Conservation (phyloP, 2,329 filamentous ascomycete species). For the Botrytis deweyae region DNA sequence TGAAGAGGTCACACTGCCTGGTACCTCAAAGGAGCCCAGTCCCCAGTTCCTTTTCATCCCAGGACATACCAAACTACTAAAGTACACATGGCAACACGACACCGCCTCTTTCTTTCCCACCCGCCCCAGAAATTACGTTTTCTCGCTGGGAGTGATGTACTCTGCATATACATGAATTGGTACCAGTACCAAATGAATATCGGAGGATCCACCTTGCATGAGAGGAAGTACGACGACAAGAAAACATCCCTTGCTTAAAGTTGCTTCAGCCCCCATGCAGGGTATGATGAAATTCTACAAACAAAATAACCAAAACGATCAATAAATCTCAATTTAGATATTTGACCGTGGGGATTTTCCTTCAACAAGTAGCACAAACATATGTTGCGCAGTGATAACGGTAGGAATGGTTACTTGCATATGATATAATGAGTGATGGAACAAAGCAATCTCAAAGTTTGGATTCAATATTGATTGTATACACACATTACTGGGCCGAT, state of each 20-base stretch:
- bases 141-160: not conserved
- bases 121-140: conserved; percentile 10
- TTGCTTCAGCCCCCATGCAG: conserved; percentile 10
- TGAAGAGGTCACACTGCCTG: not conserved
- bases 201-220: conserved; percentile 13
- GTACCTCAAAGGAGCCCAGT: not conserved
- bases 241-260: conserved; percentile 15
- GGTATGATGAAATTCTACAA: not conserved
- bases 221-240: not conserved
- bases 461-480: conserved; percentile 11
- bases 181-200: conserved; percentile 7
- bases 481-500: conserved; percentile 2
- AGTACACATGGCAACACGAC: conserved; percentile 19
- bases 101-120: conserved; percentile 9
- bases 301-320: not conserved
- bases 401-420: conserved; percentile 21
- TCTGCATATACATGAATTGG: conserved; percentile 20
- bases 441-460: conserved; percentile 11
- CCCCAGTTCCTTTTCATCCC: not conserved
- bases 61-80: conserved; percentile 1
- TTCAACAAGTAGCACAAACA: not conserved
- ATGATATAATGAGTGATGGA: conserved; percentile 18
- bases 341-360: not conserved
- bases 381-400: conserved; percentile 14
- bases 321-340: not conserved